phyloP scores from a whole-genome alignment of 148 eudicot species.

The Tetragonia tetragonoides region DNA sequence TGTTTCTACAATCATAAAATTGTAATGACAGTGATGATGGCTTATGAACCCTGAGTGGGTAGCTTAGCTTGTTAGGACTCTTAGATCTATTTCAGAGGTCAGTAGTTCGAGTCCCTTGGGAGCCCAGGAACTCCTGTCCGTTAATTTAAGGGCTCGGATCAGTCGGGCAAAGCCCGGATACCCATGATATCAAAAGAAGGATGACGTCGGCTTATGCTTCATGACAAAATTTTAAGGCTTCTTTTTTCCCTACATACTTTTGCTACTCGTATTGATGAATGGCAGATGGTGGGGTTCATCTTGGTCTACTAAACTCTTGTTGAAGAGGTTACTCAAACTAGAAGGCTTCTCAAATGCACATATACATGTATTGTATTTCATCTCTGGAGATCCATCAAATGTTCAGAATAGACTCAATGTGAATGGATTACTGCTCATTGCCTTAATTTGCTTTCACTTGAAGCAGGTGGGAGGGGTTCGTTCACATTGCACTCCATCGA shows the following conservation, averaged over 20 bases:
- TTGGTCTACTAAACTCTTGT: background rate
- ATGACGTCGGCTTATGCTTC: background rate
- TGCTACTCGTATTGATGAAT: background rate
- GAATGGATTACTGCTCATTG: background rate
- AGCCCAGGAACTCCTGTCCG: too few relatives aligned
- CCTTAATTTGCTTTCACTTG: slow-evolving; percentile 12
- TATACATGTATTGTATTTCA: background rate
- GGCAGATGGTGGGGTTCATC: background rate
- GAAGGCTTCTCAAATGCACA: background rate
- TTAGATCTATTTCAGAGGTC: too few relatives aligned
- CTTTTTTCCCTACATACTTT: background rate
- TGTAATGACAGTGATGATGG: too few relatives aligned
- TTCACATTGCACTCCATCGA: slow-evolving; percentile 59
- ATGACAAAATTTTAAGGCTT: background rate
- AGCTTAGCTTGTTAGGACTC: too few relatives aligned
- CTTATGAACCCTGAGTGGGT: too few relatives aligned
- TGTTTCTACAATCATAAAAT: background rate
- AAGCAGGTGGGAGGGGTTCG: slow-evolving; percentile 91
- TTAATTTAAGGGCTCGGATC: too few relatives aligned
- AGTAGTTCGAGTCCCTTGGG: too few relatives aligned
- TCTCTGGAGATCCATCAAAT: background rate
- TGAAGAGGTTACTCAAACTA: background rate
- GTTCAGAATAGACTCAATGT: background rate
- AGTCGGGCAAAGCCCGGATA: too few relatives aligned
- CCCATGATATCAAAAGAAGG: too few relatives aligned